These are phyloP conservation scores for Athelia psychrophila DNA, from an alignment of 1,284 basidiomycete species.

Conservation along the genomic window DNA sequence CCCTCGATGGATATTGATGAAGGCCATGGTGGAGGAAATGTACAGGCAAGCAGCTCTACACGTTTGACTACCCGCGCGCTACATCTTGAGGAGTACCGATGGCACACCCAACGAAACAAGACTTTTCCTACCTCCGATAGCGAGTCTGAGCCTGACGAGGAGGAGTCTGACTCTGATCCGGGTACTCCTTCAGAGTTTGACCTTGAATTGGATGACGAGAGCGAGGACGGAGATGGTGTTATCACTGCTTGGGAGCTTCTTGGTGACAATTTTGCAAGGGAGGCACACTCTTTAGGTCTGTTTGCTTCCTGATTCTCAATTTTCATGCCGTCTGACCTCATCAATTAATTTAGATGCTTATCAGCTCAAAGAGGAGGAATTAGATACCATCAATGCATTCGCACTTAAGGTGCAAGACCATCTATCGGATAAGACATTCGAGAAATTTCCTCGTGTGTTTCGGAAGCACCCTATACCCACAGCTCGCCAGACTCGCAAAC, in stretches of 20 bases:
- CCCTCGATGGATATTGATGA: neutral
- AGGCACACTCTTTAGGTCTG: slow-evolving; percentile 14
- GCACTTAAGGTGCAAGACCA: slow-evolving; percentile 9
- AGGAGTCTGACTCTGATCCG: neutral
- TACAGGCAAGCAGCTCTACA: neutral
- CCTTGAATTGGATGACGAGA: neutral
- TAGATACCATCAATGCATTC: slow-evolving; percentile 7
- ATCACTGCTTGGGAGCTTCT: slow-evolving; percentile 16
- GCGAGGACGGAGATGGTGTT: slow-evolving; percentile 5
- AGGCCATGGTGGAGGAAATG: neutral
- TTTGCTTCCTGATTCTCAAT: neutral
- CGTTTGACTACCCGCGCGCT: neutral
- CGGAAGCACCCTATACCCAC: slow-evolving; percentile 8
- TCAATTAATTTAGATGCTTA: neutral
- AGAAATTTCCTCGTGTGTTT: slow-evolving; percentile 12
- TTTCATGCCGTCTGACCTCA: neutral
- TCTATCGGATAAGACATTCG: slow-evolving; percentile 2
- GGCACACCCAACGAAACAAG: neutral
- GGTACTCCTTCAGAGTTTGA: neutral
- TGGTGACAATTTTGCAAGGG: slow-evolving; percentile 14
- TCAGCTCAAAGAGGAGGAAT: neutral
- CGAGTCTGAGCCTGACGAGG: neutral
- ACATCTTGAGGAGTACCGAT: neutral
- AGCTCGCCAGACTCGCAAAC: slow-evolving; percentile 10
- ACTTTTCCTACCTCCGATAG: neutral